Base-by-base conservation (phyloP, 768 basidiomycete species). In the Leccinum ochraceum region DNA sequence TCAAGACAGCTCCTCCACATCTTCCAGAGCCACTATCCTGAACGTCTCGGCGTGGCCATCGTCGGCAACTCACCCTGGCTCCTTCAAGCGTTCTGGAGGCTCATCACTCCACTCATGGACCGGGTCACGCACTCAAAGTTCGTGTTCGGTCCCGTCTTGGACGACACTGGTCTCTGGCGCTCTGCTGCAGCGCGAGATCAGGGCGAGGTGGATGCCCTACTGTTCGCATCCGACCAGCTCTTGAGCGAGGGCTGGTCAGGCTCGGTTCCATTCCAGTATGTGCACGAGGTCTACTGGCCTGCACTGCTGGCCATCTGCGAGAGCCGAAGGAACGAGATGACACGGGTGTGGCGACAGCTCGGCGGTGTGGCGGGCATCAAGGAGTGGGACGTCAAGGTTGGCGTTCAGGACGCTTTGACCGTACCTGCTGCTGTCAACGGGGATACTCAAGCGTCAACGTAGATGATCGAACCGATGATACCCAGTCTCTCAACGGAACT, bases 1-100 rank as follows among this genome's bases (percentile, higher is more conserved):
- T 62, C 81, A 3, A 73, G 78, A 10, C 69, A 65, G 28, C 77
- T 83, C 11, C 79, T 89, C 56, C 74, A 80, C 70, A 89, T 92
- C 65, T 79, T 93, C 16, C 92, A 93, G 68, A 82, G 84, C 30
- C 91, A 94, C 69, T 94, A 94, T 67, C 92, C 92, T 0, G 94
- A 96, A 71, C 86, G 94, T 3, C 85, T 96, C 36, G 92, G 91
- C 26, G 70, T 79, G 11, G 83, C 92, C 1, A 74, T 92, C 48
- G 84, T 94, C 67, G 79, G 87, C 60, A 90, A 94, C 66, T 81
- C 94, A 16, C 93, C 94, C 4, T 94, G 86, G 77, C 70, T 92
- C 53, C 69, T 94, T 53, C 84, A 83, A 57, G 79, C 84, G 1
- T 93, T 94, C 75, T 88, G 85, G 79, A 91, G 87, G 65, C 72